Conservation (phyloP, 163 green algal genomes). For the Coccomyxa subellipsoidea region DNA sequence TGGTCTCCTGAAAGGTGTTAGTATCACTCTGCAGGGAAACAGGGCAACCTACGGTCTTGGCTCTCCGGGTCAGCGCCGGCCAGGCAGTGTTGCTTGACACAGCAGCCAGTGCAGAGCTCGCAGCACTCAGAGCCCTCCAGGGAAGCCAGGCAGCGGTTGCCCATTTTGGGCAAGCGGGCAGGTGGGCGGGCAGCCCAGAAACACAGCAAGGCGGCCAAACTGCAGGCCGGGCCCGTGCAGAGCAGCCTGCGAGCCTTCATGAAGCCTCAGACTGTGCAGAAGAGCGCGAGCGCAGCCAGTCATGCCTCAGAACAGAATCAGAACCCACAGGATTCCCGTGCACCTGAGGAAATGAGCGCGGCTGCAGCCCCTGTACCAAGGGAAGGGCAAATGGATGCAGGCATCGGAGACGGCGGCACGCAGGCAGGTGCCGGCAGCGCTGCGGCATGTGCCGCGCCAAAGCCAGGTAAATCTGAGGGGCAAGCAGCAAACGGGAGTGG, state of each 20-base stretch:
- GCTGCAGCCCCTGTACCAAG: too few relatives aligned
- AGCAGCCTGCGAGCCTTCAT: slow-evolving; percentile 15
- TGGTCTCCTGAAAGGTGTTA: neutral
- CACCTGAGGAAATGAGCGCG: neutral
- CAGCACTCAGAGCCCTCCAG: neutral
- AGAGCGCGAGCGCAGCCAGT: neutral
- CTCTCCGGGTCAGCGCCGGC: neutral
- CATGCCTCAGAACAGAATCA: neutral
- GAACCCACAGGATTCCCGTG: neutral
- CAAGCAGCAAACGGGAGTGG: neutral
- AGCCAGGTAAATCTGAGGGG: too few relatives aligned
- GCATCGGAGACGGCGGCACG: neutral
- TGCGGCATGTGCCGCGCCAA: neutral
- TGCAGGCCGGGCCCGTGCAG: neutral
- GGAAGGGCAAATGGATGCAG: too few relatives aligned
- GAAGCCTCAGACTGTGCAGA: neutral
- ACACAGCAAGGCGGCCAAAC: neutral
- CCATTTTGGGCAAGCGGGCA: neutral
- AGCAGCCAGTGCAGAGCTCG: neutral
- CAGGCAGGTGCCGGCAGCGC: neutral
- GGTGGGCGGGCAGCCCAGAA: neutral
- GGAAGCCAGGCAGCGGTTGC: neutral
- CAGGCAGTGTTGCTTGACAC: neutral
- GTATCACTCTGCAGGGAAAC: slow-evolving; percentile 14
- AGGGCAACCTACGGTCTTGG: slow-evolving; percentile 25